Percentiles rank a stretch among this genome's conserved stretches.
These are phyloP conservation scores for Plenodomus biglobosus DNA, from an alignment of 2,329 filamentous ascomycete species.

Conservation along the genomic window DNA sequence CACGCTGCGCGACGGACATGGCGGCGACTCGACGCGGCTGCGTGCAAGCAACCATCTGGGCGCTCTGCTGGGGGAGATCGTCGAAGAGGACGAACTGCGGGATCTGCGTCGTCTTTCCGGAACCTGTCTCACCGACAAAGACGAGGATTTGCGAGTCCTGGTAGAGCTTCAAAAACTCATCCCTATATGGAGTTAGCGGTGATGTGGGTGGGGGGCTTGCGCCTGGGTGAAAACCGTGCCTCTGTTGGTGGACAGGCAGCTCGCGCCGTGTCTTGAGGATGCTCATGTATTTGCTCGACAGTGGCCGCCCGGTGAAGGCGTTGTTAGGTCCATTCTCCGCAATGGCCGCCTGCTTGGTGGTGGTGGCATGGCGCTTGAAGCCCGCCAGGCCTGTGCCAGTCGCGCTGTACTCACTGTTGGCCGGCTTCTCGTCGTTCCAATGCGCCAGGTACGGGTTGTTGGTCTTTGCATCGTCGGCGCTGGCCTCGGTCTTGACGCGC, in stretches of 20 bases:
- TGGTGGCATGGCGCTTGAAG: constrained; percentile 79
- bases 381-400: constrained; percentile 54
- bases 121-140: constrained; percentile 98
- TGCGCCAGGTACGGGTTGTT: constrained; percentile 97
- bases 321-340: constrained; percentile 82
- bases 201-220: not conserved
- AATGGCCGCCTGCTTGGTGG: constrained; percentile 68
- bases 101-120: constrained; percentile 98
- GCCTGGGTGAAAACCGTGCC: constrained; percentile 58
- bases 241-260: constrained; percentile 88
- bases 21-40: constrained; percentile 96
- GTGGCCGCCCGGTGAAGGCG: constrained; percentile 76
- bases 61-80: constrained; percentile 81
- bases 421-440: constrained; percentile 63
- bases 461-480: constrained; percentile 54
- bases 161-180: constrained; percentile 92
- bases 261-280: constrained; percentile 83
- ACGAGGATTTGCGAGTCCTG: constrained; percentile 94
- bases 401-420: constrained; percentile 32
- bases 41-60: constrained; percentile 94
- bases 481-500: constrained; percentile 48
- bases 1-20: constrained; percentile 96
- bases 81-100: constrained; percentile 98
- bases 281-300: constrained; percentile 83
- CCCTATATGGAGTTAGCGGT: constrained; percentile 51